Conservation (phyloP, 2,329 filamentous ascomycete genomes). For the Microsporum ferrugineum region DNA sequence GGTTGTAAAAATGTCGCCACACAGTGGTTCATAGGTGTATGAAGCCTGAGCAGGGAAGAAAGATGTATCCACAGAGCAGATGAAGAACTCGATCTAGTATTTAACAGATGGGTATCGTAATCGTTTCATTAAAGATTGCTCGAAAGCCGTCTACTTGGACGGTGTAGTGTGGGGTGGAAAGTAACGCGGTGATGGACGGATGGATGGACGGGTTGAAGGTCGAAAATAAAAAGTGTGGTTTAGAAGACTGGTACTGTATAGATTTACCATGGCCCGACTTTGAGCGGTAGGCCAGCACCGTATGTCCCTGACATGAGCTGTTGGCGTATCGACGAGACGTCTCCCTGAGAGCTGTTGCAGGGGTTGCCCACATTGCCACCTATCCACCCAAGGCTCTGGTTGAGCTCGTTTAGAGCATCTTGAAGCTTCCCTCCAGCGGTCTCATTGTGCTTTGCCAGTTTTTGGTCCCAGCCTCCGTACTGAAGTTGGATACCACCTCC, state of each 20-base stretch:
- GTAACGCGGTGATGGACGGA: slow-evolving; percentile 9
- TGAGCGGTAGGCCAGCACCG: slow-evolving; percentile 42
- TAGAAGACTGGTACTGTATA: background rate
- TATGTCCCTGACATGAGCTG: slow-evolving; percentile 48
- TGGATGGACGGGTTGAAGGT: slow-evolving; percentile 7
- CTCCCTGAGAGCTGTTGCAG: slow-evolving; percentile 24
- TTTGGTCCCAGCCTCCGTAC: slow-evolving; percentile 85
- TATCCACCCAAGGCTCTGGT: slow-evolving; percentile 68
- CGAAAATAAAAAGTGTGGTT: background rate
- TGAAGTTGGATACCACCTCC: slow-evolving; percentile 84
- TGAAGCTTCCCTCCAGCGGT: slow-evolving; percentile 71
- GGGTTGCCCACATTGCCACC: slow-evolving; percentile 28
- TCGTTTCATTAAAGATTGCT: slow-evolving; percentile 28
- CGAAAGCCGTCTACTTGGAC: slow-evolving; percentile 4
- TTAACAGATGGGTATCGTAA: slow-evolving; percentile 36
- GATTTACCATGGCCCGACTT: slow-evolving; percentile 45
- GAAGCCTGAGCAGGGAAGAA: background rate
- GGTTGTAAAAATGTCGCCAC: background rate
- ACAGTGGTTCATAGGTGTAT: background rate
- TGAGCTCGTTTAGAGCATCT: slow-evolving; percentile 66
- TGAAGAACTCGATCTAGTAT: slow-evolving; percentile 20
- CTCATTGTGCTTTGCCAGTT: slow-evolving; percentile 74
- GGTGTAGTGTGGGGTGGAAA: slow-evolving; percentile 1
- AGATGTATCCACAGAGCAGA: slow-evolving; percentile 3
- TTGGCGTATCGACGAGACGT: slow-evolving; percentile 42